Percentiles rank a stretch among this genome's conserved stretches.
Conservation (phyloP, 129 eudicot genomes). For the Mikania micrantha region DNA sequence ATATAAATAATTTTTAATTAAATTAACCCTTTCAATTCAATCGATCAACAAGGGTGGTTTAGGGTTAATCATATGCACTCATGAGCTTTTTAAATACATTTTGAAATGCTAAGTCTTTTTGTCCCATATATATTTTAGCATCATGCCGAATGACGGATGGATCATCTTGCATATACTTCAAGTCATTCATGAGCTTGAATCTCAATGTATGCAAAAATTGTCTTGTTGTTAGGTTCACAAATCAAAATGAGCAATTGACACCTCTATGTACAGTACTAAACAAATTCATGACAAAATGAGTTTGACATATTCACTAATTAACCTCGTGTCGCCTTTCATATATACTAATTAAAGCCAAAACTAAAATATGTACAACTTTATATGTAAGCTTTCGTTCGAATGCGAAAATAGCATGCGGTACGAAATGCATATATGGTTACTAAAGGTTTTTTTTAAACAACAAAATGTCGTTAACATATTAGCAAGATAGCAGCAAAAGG, state of each 20-base stretch:
- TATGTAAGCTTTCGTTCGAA: conserved; percentile 2
- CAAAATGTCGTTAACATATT: not conserved
- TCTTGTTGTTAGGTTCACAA: conserved; percentile 5
- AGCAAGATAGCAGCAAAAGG: not conserved
- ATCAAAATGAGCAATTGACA: not conserved
- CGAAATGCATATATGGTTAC: not conserved
- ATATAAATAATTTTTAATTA: not conserved
- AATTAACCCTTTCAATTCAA: not conserved
- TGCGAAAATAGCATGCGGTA: not conserved
- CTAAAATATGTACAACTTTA: not conserved
- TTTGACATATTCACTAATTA: not conserved
- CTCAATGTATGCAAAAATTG: conserved; percentile 5
- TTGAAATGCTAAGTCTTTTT: not conserved
- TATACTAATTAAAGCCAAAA: not conserved
- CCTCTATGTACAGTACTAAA: not conserved
- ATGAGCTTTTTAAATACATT: not conserved
- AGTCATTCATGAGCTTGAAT: conserved; percentile 7
- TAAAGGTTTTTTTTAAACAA: not conserved
- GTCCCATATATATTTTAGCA: not conserved
- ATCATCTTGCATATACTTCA: conserved; percentile 16
- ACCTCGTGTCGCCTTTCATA: not conserved
- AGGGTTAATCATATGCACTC: not conserved
- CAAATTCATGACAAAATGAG: conserved; percentile 13
- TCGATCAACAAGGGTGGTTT: not conserved
- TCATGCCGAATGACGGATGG: conserved; percentile 1